phyloP scores from a whole-genome alignment of 257 asterid genomes.

The Nicotiana obtusifolia region DNA sequence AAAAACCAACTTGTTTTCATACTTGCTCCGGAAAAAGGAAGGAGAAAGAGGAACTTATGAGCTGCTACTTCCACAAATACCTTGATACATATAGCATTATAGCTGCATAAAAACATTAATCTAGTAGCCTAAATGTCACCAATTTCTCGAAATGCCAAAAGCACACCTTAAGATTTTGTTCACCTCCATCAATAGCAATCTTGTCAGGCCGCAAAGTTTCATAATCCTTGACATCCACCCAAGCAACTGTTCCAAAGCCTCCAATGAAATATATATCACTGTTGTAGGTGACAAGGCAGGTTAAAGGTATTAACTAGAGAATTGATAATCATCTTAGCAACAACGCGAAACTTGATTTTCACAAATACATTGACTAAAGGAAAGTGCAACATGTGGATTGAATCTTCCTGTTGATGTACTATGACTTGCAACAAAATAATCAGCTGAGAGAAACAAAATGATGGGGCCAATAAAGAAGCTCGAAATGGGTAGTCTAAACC shows the following conservation, averaged over 20 bases:
- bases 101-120: not conserved
- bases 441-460: not conserved
- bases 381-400: not conserved
- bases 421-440: not conserved
- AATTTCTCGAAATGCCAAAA: not conserved
- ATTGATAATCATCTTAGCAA: not conserved
- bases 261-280: slow-evolving; percentile 96
- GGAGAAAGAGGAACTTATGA: not conserved
- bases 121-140: not conserved
- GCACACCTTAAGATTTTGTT: slow-evolving; percentile 75
- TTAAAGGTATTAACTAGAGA: not conserved
- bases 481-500: not conserved
- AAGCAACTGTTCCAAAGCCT: slow-evolving; percentile 97
- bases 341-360: not conserved
- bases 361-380: not conserved
- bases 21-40: not conserved
- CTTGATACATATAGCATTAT: not conserved
- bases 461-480: not conserved
- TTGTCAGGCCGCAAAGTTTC: slow-evolving; percentile 82
- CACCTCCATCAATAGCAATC: slow-evolving; percentile 91
- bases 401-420: not conserved
- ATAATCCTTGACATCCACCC: slow-evolving; percentile 89
- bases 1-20: not conserved
- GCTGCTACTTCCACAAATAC: not conserved
- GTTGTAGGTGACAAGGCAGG: slow-evolving; percentile 13